Evolutionary conservation across 139 green algal genomes (phyloP).

Genomic region (Micractinium sp.): DNA sequence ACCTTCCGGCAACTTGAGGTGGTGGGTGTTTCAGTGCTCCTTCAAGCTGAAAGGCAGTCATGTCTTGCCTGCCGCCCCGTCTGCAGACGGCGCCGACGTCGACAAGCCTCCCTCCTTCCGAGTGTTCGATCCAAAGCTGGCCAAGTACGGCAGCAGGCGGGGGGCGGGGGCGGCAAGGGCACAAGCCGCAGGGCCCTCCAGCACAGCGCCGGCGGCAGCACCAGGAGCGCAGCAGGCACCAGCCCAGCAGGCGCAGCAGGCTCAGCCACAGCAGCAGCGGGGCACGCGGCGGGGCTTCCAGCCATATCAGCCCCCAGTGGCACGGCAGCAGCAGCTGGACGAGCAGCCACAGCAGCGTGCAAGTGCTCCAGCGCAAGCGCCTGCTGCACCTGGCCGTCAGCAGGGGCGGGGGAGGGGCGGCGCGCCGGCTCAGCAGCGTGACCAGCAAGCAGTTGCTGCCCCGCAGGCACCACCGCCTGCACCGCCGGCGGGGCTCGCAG

Average conservation of each 20-base stretch:
- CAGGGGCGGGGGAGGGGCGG: background rate
- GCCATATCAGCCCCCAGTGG: conserved; percentile 29
- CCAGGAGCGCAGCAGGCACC: background rate
- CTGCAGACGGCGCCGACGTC: background rate
- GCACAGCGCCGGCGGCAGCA: background rate
- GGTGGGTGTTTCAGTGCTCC: too few species aligned
- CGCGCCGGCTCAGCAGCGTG: background rate
- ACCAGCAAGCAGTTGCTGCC: background rate
- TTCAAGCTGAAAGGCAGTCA: too few species aligned
- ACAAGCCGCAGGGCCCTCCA: background rate
- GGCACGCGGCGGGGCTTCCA: background rate
- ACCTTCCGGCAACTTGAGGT: too few species aligned
- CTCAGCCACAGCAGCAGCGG: background rate
- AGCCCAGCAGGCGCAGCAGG: background rate
- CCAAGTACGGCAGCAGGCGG: conserved; percentile 1
- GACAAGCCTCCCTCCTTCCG: conserved; percentile 53
- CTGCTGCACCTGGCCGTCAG: background rate
- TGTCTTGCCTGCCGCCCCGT: too few species aligned
- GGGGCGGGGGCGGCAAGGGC: background rate
- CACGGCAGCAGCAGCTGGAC: background rate
- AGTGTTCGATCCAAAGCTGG: conserved; percentile 44
- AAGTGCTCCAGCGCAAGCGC: background rate
- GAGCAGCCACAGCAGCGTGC: background rate
- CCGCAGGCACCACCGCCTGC: background rate
- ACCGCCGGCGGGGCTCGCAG: background rate